Conservation (phyloP, 805 yeast species). For the Blastobotrys robertii region DNA sequence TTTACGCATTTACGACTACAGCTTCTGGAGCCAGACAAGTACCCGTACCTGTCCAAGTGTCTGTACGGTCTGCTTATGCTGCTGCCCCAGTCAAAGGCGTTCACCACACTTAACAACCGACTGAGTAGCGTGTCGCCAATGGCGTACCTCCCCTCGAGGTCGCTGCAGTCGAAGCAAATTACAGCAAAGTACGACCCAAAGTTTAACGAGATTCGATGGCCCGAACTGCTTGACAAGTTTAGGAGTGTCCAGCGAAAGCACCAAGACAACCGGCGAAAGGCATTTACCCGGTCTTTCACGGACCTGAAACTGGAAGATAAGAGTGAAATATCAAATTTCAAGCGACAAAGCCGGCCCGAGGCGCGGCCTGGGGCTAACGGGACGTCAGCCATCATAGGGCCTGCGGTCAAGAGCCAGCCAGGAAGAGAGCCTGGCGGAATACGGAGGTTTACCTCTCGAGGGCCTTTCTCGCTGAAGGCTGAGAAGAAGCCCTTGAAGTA, state of each 20-base stretch:
- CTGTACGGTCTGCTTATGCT: constrained; percentile 89
- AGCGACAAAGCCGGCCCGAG: neutral
- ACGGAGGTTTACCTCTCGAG: neutral
- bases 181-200: constrained; percentile 10
- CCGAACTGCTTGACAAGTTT: constrained; percentile 39
- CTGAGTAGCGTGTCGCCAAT: constrained; percentile 44
- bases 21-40: constrained; percentile 73
- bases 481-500: no score
- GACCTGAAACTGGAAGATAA: neutral
- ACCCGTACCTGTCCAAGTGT: constrained; percentile 76
- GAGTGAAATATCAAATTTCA: no score
- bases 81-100: constrained; percentile 88
- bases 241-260: constrained; percentile 33
- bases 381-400: neutral
- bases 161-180: constrained; percentile 3
- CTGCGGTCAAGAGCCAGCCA: no score
- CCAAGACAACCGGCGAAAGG: constrained; percentile 13
- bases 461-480: constrained; percentile 1
- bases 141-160: constrained; percentile 19
- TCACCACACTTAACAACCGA: constrained; percentile 69
- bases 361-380: neutral
- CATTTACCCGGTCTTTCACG: constrained; percentile 1
- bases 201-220: constrained; percentile 29
- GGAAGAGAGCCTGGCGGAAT: neutral
- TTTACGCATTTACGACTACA: constrained; percentile 81